Percentiles rank a stretch among this genome's conserved stretches.
Conservation (phyloP, 2,329 filamentous ascomycete genomes). For the Acrocalymma vagum region DNA sequence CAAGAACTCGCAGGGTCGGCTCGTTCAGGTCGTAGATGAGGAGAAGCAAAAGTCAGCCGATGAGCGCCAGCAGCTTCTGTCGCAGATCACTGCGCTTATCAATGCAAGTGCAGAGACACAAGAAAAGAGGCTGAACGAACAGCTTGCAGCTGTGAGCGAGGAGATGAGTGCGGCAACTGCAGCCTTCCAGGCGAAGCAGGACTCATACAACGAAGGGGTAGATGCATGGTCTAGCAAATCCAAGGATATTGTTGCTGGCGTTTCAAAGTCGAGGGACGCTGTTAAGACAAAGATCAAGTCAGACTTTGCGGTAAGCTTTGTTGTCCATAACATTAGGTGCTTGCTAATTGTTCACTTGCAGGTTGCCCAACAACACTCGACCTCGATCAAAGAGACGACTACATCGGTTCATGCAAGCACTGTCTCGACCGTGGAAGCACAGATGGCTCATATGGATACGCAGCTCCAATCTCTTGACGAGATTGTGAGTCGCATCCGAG, state of each 20-base stretch:
- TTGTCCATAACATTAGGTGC: neutral
- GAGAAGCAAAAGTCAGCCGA: constrained; percentile 76
- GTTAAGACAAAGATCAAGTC: constrained; percentile 84
- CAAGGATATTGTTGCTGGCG: constrained; percentile 72
- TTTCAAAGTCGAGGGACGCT: constrained; percentile 76
- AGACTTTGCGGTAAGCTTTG: constrained; percentile 77
- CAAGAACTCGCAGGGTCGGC: constrained; percentile 68
- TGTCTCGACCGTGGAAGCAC: constrained; percentile 85
- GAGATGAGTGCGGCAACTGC: constrained; percentile 72
- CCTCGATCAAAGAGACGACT: constrained; percentile 83
- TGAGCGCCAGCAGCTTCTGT: constrained; percentile 77
- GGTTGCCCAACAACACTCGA: constrained; percentile 79
- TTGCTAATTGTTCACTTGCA: constrained; percentile 46
- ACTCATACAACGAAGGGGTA: constrained; percentile 75
- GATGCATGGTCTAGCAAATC: constrained; percentile 77
- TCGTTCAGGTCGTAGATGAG: constrained; percentile 76
- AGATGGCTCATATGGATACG: constrained; percentile 84
- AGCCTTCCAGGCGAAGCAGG: constrained; percentile 70
- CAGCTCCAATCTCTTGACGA: constrained; percentile 92
- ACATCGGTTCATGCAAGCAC: constrained; percentile 91
- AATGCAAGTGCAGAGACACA: constrained; percentile 77
- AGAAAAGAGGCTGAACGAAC: constrained; percentile 72
- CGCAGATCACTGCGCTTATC: constrained; percentile 80
- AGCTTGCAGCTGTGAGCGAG: constrained; percentile 69
- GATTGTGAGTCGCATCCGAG: constrained; percentile 83